A percentile compares a stretch with the other conserved stretches of the same genome.
Evolutionary conservation across 164 flowering plant genomes (phyloP).

Genomic region (grape (Vitis vinifera)): DNA sequence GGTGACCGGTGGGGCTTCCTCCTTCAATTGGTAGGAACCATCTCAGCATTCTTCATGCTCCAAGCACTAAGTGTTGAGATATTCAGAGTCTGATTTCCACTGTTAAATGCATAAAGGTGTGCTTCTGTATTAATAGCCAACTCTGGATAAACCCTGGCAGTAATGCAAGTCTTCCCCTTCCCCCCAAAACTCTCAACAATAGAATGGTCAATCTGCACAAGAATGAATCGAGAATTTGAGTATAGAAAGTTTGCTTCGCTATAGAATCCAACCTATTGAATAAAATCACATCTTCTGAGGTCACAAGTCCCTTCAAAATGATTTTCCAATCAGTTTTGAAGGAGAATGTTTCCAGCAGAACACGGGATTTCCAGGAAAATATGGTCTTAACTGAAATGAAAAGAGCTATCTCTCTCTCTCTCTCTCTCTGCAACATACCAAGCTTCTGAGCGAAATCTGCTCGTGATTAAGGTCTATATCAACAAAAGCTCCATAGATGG

Average conservation of each 20-base stretch:
- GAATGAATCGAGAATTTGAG: not conserved
- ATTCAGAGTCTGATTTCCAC: conserved; percentile 28
- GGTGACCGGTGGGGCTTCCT: not conserved
- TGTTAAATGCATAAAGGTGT: conserved; percentile 40
- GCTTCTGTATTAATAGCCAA: conserved; percentile 31
- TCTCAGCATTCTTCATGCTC: conserved; percentile 38
- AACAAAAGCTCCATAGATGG: conserved; percentile 51
- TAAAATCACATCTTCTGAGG: no score
- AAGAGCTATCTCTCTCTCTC: no score
- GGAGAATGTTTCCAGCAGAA: no score
- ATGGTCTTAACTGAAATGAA: no score
- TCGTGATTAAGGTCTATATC: conserved; percentile 32
- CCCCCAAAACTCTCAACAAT: conserved; percentile 58
- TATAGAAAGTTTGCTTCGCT: no score
- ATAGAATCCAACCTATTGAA: no score
- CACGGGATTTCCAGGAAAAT: no score
- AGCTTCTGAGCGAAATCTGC: conserved; percentile 40
- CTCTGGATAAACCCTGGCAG: conserved; percentile 52
- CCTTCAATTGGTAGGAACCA: conserved; percentile 5
- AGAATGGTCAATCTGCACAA: conserved; percentile 54
- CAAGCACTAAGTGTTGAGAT: conserved; percentile 40
- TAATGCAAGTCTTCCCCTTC: conserved; percentile 45
- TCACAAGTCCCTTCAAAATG: no score
- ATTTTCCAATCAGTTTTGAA: no score
- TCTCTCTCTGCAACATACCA: conserved; percentile 32